Percentiles rank a stretch among this genome's conserved stretches.
Conservation (phyloP, 2,329 filamentous ascomycete species). For the Cladobotryum mycophilum region DNA sequence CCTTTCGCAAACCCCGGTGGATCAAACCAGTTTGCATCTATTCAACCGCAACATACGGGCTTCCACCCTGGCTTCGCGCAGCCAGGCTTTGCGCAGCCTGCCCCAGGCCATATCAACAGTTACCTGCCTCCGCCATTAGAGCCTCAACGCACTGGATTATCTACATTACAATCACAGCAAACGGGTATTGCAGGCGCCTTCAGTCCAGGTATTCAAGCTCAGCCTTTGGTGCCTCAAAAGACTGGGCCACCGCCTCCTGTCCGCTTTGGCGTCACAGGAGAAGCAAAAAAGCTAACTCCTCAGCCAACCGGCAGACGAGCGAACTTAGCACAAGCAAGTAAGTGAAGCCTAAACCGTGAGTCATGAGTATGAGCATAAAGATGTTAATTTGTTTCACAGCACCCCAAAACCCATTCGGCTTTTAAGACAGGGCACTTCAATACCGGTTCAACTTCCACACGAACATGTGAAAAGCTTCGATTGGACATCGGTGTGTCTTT, state of each 20-base stretch:
- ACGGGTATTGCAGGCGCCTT: conserved; percentile 45
- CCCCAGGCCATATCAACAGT: conserved; percentile 45
- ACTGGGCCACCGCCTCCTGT: conserved; percentile 73
- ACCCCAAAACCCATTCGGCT: conserved; percentile 50
- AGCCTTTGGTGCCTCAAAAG: conserved; percentile 40
- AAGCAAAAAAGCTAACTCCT: conserved; percentile 69
- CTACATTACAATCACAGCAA: conserved; percentile 41
- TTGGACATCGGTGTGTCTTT: not conserved
- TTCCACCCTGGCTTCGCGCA: conserved; percentile 42
- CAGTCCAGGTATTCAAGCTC: conserved; percentile 36
- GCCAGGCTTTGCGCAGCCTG: conserved; percentile 41
- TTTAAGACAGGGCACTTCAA: conserved; percentile 24
- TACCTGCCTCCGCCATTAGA: conserved; percentile 55
- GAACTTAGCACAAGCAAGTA: conserved; percentile 92
- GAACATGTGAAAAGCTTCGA: not conserved
- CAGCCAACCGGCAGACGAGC: conserved; percentile 87
- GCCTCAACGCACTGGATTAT: conserved; percentile 52
- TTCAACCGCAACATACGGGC: conserved; percentile 60
- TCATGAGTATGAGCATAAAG: not conserved
- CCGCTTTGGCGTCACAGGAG: conserved; percentile 72
- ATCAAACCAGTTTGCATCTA: conserved; percentile 36
- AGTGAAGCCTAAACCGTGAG: conserved; percentile 40
- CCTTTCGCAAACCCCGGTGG: conserved; percentile 34
- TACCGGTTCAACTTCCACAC: not conserved
- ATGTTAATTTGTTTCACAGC: conserved; percentile 26